Evolutionary conservation across 768 basidiomycete genomes (phyloP), one percentile per base, ranked within the genome.

Genomic region (Amanita thiersii): DNA sequence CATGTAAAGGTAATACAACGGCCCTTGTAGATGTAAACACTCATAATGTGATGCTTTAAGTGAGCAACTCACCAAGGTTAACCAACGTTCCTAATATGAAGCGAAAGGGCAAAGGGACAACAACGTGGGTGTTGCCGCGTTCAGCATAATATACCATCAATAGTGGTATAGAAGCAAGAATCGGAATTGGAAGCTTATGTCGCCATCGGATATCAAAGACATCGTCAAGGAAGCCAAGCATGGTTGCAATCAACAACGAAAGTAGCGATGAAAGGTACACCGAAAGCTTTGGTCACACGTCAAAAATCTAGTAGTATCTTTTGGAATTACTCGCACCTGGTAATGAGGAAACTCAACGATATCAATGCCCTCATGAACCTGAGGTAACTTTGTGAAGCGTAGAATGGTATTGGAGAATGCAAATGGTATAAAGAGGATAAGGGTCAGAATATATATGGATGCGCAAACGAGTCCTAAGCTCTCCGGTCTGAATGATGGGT

Each of bases 171-270:
- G 88, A 87, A 0, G 91, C 94, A 47, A 99, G 86, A 55, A 99
- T 77, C 0, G 96, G 96, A 40, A 99, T 93, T 0, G 96, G 96
- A 9, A 99, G 65, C 59, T 99, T 99, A 63, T 98, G 91, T 44
- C 96, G 66, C 96, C 96, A 99, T 12, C 96, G 81, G 50, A 99
- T 97, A 58, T 99, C 96, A 51, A 98, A 99, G 3, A 98, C 75
- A 60, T 99, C 96, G 54, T 99, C 96, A 33, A 97, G 69, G 57
- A 99, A 94, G 23, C 96, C 96, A 5, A 99, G 77, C 46, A 98
- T 71, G 0, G 92, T 93, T 0, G 96, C 93, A 31, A 89, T 88
- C 24, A 98, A 65, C 26, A 99, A 69, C 0, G 88, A 92, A n/a
- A 99, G 72, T 5, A 99, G 56, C 6, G 90, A 89, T 0, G 96